These are phyloP conservation scores for Paecilomyces variotii DNA, from an alignment of 2,329 filamentous ascomycete genomes.

Conservation along the genomic window DNA sequence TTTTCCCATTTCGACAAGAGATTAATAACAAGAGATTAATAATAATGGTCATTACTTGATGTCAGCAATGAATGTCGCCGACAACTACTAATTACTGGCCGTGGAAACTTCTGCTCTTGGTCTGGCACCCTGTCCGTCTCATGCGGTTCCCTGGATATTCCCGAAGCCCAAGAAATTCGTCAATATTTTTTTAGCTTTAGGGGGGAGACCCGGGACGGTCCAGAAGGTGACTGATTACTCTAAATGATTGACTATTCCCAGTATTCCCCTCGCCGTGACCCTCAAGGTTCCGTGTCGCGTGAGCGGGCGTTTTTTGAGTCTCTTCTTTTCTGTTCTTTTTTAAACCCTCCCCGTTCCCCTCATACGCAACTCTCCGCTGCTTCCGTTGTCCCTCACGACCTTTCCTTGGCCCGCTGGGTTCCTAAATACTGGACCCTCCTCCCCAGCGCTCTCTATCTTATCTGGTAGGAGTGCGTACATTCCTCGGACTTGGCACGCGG, in stretches of 20 bases:
- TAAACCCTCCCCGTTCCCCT: not conserved
- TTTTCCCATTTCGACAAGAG: not conserved
- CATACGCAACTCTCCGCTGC: not conserved
- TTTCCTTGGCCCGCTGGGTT: not conserved
- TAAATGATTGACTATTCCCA: not conserved
- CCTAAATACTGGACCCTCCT: not conserved
- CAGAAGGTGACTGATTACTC: not conserved
- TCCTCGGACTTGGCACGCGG: too few relatives aligned
- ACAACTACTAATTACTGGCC: too few relatives aligned
- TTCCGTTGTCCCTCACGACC: not conserved
- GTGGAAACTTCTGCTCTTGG: not conserved
- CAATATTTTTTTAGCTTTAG: not conserved
- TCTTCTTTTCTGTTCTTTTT: conserved; percentile 5
- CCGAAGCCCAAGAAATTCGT: not conserved
- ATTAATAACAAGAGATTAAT: not conserved
- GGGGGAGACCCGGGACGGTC: not conserved
- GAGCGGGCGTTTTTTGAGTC: not conserved
- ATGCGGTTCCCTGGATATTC: not conserved
- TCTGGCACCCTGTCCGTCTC: not conserved
- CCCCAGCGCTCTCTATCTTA: not conserved
- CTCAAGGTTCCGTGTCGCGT: conserved; percentile 1
- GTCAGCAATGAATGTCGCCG: too few relatives aligned
- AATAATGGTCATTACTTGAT: not conserved
- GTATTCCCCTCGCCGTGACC: not conserved
- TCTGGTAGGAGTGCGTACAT: not conserved